These are phyloP conservation scores for Gremmenia infestans DNA, from an alignment of 2,329 filamentous ascomycete species.

Conservation along the genomic window DNA sequence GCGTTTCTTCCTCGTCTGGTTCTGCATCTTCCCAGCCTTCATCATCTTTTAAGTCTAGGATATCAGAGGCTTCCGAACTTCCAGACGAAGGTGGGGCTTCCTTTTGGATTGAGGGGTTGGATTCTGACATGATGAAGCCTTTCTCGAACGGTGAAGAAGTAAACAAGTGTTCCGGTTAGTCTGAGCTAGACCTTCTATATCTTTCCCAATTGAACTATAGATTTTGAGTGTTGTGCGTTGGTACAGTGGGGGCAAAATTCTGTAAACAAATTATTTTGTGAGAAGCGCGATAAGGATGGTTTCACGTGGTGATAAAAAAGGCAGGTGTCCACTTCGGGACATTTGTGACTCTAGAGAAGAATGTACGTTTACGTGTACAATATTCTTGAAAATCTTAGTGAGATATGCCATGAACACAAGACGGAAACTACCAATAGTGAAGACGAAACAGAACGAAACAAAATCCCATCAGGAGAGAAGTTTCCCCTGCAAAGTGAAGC, in stretches of 20 bases:
- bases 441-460: background rate
- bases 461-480: too few species aligned
- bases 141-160: background rate
- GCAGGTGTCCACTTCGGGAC: background rate
- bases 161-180: background rate
- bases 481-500: too few species aligned
- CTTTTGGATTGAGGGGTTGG: slow-evolving; percentile 11
- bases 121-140: slow-evolving; percentile 16
- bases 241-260: background rate
- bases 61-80: slow-evolving; percentile 38
- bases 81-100: slow-evolving; percentile 30
- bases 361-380: too few species aligned
- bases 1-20: slow-evolving; percentile 56
- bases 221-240: background rate
- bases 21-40: slow-evolving; percentile 57
- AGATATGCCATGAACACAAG: too few species aligned
- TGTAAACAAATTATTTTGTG: background rate
- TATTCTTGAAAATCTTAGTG: too few species aligned
- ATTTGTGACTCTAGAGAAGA: background rate
- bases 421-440: background rate
- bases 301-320: background rate
- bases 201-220: background rate
- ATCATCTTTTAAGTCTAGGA: slow-evolving; percentile 38
- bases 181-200: background rate
- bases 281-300: background rate